Evolutionary conservation across 2,329 filamentous ascomycete species (phyloP).

Genomic region (Alternaria viburni): DNA sequence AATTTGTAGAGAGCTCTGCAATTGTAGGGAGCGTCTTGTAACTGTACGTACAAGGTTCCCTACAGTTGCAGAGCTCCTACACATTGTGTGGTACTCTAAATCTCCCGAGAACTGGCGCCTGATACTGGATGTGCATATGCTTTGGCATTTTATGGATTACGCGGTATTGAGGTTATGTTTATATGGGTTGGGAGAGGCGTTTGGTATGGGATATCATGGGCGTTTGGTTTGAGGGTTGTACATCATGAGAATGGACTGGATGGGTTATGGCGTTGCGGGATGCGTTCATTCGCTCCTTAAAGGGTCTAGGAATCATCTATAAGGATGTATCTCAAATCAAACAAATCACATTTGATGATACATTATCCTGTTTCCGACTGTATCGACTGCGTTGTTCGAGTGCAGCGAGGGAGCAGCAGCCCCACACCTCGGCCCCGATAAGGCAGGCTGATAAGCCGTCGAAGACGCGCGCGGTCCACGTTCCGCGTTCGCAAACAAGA

Average conservation of each 20-base stretch:
- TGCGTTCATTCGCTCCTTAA: neutral
- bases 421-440: slow-evolving; percentile 25
- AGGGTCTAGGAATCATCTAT: neutral
- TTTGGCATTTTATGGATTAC: neutral
- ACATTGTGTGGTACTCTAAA: no score
- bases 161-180: neutral
- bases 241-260: neutral
- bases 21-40: no score
- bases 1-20: no score
- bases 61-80: no score
- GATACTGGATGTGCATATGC: neutral
- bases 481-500: slow-evolving; percentile 24
- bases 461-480: slow-evolving; percentile 21
- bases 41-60: no score
- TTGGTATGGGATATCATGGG: neutral
- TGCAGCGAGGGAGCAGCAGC: neutral
- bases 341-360: neutral
- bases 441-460: slow-evolving; percentile 4
- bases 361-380: neutral
- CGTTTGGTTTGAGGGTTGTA: neutral
- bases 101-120: no score
- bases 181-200: slow-evolving; percentile 4
- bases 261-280: neutral
- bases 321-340: neutral
- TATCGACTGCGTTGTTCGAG: neutral